These are phyloP conservation scores for Candida oleophila DNA, from an alignment of 805 yeast species.

Conservation along the genomic window DNA sequence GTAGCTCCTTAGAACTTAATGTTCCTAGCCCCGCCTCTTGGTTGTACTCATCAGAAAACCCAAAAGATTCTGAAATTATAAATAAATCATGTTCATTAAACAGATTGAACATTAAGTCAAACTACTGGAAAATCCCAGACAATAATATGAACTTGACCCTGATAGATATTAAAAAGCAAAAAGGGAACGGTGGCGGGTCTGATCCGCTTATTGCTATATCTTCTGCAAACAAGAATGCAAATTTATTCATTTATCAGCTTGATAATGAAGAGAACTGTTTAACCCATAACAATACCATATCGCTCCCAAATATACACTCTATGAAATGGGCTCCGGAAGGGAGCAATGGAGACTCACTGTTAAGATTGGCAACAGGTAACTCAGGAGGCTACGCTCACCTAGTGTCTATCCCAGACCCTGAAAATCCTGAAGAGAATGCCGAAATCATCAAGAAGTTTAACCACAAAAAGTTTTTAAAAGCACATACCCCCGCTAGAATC, in stretches of 20 bases:
- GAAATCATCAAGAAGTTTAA: conserved; percentile 77
- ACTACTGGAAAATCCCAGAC: conserved; percentile 47
- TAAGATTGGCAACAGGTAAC: conserved; percentile 69
- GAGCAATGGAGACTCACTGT: conserved; percentile 12
- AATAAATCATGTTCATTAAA: conserved; percentile 42
- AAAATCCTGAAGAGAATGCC: conserved; percentile 49
- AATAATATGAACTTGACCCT: conserved; percentile 45
- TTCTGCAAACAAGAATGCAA: conserved; percentile 44
- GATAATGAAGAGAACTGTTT: conserved; percentile 39
- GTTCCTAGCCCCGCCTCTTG: conserved; percentile 26
- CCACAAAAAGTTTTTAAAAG: conserved; percentile 63
- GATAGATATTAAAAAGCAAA: conserved; percentile 25
- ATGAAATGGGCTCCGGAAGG: conserved; percentile 50
- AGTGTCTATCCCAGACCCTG: conserved; percentile 61
- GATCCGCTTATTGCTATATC: conserved; percentile 51
- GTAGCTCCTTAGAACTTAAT: conserved; percentile 12
- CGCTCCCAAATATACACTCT: conserved; percentile 54
- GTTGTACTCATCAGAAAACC: conserved; percentile 16
- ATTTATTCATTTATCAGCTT: conserved; percentile 52
- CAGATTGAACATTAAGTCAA: conserved; percentile 40
- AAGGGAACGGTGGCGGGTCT: conserved; percentile 17
- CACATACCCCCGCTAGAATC: conserved; percentile 24
- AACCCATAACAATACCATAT: conserved; percentile 59
- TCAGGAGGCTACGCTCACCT: conserved; percentile 72
- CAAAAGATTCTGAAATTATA: conserved; percentile 32